Base-by-base conservation (phyloP, 768 basidiomycete genomes). In the Russula compacta region DNA sequence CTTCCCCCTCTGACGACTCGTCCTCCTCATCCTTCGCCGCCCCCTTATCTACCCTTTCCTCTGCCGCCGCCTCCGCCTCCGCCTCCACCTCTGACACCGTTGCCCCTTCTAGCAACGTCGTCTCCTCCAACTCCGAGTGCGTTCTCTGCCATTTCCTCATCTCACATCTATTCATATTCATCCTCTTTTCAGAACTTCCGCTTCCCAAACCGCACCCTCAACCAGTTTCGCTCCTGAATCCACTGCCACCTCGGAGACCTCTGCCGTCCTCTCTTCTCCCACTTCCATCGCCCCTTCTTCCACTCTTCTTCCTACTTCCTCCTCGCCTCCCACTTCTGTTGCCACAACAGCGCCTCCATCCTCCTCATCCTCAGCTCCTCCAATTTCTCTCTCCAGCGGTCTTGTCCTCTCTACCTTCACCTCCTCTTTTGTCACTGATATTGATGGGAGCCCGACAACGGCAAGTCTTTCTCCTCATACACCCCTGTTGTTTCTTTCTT, bases 401-500 rank as follows among this genome's bases (percentile, higher is more conserved):
- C 29, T 56, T 15, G 21, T 35, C 10, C n/a, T 66, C 42, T 49
- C 56, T 5, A 66, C 64, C 15, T 44, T 53, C 53, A 59, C 59
- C 2, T 44, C 66, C 6, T 39, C 63, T 15, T 53, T 59, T 33
- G 60, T 61, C 9, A 56, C 50, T 17, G 17, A 53, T 4, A 48
- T 65, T 19, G 52, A 59, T 55, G 66, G 64, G 17, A 61, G 44
- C 6, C 64, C 56, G 4, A 61, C 66, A 17, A 66, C 66, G 38
- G 66, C 47, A 55, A 55, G 65, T 56, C 17, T 32, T 10, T 15
- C 21, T 36, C 19, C 33, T 40, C 8, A 4, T 32, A n/a, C 19
- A 10, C 33, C 48, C 32, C 40, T 33, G 19, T 29, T 14, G 4
- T 12, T 9, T 3, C 36, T 7, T 36, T 17, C 2, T 29, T 42